Base-by-base conservation (phyloP, 352 stramenopile genomes). In the Globisporangium takayamanum region DNA sequence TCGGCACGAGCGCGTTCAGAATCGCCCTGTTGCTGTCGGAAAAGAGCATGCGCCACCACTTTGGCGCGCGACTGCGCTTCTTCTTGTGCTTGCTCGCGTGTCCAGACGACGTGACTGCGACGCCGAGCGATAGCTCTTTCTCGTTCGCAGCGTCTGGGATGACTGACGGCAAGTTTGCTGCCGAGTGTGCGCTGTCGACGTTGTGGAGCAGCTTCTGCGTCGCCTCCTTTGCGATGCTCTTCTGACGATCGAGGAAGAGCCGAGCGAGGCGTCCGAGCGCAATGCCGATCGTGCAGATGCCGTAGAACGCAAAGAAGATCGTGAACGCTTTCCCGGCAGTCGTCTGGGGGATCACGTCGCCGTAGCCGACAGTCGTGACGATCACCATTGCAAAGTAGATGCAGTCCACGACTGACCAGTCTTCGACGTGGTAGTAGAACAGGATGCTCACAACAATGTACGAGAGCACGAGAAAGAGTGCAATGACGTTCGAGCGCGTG, bases 371-470 rank as follows among this genome's bases (percentile, higher is more conserved):
- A 1, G 84, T 97, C 8, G 92, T 97, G n/a, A 98, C 72, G 44
- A 94, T 97, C 10, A 97, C 89, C 67, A 96, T 89, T 33, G 79
- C 76, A 70, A 94, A 97, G 63, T 97, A 97, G 25, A 97, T 64
- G 36, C 80, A 84, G 69, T 97, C 91, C 0, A 97, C 61, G 16
- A 87, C 60, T 0, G 62, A 68, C 78, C 78, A 88, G 10, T 70
- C 30, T 54, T 88, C 78, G 18, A 81, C 57, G 50, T 67, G 82
- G 62, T 87, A 73, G 48, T 78, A 88, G 5, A 82, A 78, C 5
- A 87, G 42, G 37, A 87, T 77, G 57, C 66, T 70, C 33, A 82
- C 76, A 3, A 39, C 72, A 16, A 88, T 57, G 49, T 88, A 88
- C 30, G 78, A 84, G 7, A 80, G 57, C 46, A 88, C 74, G 22